Conservation (phyloP, 83 land plant species). For the Picea mariana region DNA sequence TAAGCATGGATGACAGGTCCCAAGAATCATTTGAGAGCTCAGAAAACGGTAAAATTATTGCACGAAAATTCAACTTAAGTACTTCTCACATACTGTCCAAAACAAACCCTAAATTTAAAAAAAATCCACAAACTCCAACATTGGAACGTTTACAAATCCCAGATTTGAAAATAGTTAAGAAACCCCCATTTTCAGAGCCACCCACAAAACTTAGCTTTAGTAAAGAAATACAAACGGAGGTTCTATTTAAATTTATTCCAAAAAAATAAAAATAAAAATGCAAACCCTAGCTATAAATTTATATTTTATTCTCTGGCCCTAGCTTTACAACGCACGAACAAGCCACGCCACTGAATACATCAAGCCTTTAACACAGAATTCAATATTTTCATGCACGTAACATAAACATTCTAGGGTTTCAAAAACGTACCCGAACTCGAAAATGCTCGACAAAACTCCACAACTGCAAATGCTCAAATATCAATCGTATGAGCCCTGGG, state of each 20-base stretch:
- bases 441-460: not conserved
- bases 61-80: not conserved
- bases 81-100: not conserved
- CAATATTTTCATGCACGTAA: not conserved
- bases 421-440: no score
- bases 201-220: not conserved
- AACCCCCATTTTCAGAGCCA: not conserved
- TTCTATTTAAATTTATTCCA: not conserved
- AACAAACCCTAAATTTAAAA: not conserved
- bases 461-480: not conserved
- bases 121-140: not conserved
- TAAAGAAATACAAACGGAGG: no score
- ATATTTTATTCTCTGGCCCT: not conserved
- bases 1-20: not conserved
- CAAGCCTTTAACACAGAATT: not conserved
- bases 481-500: not conserved
- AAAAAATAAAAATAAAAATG: not conserved
- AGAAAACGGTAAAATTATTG: not conserved
- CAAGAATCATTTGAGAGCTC: not conserved
- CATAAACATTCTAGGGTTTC: slow-evolving; percentile 2
- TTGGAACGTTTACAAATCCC: not conserved
- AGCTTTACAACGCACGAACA: not conserved
- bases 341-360: not conserved
- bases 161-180: not conserved
- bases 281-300: not conserved